These are phyloP conservation scores for Fusarium buharicum DNA, from an alignment of 2,329 filamentous ascomycete species.

Conservation along the genomic window DNA sequence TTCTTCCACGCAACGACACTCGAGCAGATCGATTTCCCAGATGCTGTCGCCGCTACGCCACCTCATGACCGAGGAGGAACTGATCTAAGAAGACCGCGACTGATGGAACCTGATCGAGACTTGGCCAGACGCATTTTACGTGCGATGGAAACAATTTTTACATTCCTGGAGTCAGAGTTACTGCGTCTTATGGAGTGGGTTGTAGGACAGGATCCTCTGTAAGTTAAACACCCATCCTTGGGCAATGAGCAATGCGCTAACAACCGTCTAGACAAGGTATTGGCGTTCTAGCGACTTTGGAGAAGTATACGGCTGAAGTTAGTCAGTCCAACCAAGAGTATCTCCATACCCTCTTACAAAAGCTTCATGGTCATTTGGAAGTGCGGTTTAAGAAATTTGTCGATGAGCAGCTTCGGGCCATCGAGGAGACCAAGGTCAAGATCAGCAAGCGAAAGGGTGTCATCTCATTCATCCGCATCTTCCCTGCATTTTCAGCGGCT, in stretches of 20 bases:
- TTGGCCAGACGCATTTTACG: slow-evolving; percentile 86
- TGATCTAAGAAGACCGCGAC: slow-evolving; percentile 77
- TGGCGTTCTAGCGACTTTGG: slow-evolving; percentile 82
- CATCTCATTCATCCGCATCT: slow-evolving; percentile 93
- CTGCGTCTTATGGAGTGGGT: slow-evolving; percentile 87
- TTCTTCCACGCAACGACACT: slow-evolving; percentile 95
- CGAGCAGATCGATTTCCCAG: slow-evolving; percentile 83
- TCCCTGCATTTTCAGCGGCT: slow-evolving; percentile 84
- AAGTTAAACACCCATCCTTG: slow-evolving; percentile 54
- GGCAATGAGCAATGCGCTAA: slow-evolving; percentile 20
- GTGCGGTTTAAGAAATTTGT: slow-evolving; percentile 87
- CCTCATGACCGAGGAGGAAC: slow-evolving; percentile 76
- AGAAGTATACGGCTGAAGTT: slow-evolving; percentile 80
- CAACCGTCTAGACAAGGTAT: slow-evolving; percentile 79
- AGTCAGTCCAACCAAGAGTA: slow-evolving; percentile 95
- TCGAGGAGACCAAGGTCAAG: slow-evolving; percentile 98
- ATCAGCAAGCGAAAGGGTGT: slow-evolving; percentile 98
- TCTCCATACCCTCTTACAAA: slow-evolving; percentile 80
- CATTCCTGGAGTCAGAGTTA: slow-evolving; percentile 81
- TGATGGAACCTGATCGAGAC: slow-evolving; percentile 88
- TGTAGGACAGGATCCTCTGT: slow-evolving; percentile 81
- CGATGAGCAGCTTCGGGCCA: slow-evolving; percentile 92
- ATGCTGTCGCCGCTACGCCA: slow-evolving; percentile 73
- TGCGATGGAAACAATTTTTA: slow-evolving; percentile 89
- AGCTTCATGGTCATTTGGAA: slow-evolving; percentile 78